phyloP scores from a whole-genome alignment of 257 asterid genomes.

The Fraxinus quadrangulata region DNA sequence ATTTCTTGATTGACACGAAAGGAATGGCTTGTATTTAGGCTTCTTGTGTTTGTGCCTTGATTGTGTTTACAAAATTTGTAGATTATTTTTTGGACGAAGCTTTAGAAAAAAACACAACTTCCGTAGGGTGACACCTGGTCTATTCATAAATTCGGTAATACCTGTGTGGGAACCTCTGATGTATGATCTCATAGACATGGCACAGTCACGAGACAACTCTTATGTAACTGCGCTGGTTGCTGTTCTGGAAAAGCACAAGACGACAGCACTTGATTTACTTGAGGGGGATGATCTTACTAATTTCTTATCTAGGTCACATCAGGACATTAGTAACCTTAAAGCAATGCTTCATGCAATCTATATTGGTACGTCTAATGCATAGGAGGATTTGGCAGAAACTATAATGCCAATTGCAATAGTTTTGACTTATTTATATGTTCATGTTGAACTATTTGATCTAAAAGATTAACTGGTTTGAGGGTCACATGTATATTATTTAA shows the following conservation, averaged over 20 bases:
- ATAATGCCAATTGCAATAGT: neutral
- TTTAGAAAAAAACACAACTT: conserved; percentile 48
- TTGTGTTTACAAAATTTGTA: too few relatives aligned
- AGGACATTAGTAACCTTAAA: conserved; percentile 81
- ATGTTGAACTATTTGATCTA: neutral
- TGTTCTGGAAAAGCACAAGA: conserved; percentile 77
- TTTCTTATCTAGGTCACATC: conserved; percentile 61
- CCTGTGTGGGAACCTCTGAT: conserved; percentile 97
- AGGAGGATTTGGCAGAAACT: neutral
- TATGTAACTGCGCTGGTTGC: conserved; percentile 64
- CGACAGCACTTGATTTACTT: conserved; percentile 74
- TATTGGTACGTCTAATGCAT: conserved; percentile 55
- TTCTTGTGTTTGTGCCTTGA: too few relatives aligned
- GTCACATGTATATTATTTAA: too few relatives aligned
- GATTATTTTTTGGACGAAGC: conserved; percentile 55
- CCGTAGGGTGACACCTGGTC: conserved; percentile 91
- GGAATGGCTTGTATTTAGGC: too few relatives aligned
- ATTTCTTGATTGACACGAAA: too few relatives aligned
- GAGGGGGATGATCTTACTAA: conserved; percentile 62
- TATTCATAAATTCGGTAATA: conserved; percentile 93
- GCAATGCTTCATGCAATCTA: conserved; percentile 91
- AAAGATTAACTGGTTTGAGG: too few relatives aligned
- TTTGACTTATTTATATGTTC: neutral
- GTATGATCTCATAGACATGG: conserved; percentile 84
- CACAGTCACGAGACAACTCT: conserved; percentile 74